Conservation (phyloP, 2,329 filamentous ascomycete species). For the Hymenoscyphus salicellus region DNA sequence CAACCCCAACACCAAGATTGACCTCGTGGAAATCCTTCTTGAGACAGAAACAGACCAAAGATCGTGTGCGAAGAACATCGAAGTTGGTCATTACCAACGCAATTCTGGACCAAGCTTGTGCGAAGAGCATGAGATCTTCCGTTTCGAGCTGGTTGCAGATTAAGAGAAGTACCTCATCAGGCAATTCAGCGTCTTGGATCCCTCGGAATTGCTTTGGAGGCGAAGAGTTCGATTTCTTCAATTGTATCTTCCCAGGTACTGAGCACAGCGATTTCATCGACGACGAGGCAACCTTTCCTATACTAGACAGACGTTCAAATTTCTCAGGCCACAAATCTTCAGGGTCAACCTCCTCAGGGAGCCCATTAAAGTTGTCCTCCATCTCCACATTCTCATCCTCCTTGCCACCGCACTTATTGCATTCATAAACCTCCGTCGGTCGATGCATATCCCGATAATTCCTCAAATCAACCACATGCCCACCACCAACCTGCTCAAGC, state of each 20-base stretch:
- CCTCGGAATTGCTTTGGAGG: not conserved
- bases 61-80: constrained; percentile 36
- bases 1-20: constrained; percentile 46
- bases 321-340: not conserved
- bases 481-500: constrained; percentile 41
- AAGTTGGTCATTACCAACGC: constrained; percentile 17
- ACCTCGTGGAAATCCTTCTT: constrained; percentile 41
- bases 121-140: constrained; percentile 24
- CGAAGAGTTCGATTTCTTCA: no score
- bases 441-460: constrained; percentile 24
- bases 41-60: constrained; percentile 47
- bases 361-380: not conserved
- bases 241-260: no score
- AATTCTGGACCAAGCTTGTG: constrained; percentile 22
- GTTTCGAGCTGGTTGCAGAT: constrained; percentile 36
- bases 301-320: not conserved
- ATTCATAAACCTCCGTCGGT: not conserved
- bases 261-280: not conserved
- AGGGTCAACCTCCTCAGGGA: not conserved
- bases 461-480: constrained; percentile 27
- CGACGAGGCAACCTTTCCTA: not conserved
- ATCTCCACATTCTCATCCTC: constrained; percentile 15
- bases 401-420: no score
- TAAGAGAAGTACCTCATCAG: constrained; percentile 43
- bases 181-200: constrained; percentile 34